These are phyloP conservation scores for Lotmaria passim DNA, from an alignment of 208 protist species.

Conservation along the genomic window DNA sequence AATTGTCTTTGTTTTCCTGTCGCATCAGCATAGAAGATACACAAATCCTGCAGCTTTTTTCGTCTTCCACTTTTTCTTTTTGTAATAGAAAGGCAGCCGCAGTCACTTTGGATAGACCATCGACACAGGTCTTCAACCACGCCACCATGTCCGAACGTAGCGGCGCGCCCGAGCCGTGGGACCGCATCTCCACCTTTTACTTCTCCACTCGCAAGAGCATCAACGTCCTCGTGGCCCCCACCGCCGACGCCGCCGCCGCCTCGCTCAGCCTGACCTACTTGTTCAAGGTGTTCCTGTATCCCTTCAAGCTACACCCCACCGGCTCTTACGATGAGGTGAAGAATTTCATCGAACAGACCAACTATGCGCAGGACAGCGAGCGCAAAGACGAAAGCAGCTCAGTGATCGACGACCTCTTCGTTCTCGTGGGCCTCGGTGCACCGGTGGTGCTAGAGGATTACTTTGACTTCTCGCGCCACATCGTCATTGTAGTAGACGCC, in stretches of 20 bases:
- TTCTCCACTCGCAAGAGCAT: constrained; percentile 69
- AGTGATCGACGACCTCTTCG: constrained; percentile 65
- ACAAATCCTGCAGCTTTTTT: too few species aligned
- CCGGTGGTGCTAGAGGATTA: constrained; percentile 53
- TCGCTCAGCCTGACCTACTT: constrained; percentile 70
- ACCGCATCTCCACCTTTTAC: constrained; percentile 68
- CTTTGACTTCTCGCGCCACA: constrained; percentile 73
- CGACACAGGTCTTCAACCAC: background rate
- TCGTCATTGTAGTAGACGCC: constrained; percentile 82
- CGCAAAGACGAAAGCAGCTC: constrained; percentile 26
- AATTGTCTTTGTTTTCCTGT: too few species aligned
- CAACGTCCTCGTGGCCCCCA: constrained; percentile 71
- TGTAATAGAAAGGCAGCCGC: too few species aligned
- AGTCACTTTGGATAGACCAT: background rate
- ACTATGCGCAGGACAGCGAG: constrained; percentile 64
- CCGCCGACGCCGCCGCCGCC: constrained; percentile 81
- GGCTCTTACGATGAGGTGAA: constrained; percentile 61
- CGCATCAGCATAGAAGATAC: background rate
- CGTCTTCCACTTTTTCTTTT: too few species aligned
- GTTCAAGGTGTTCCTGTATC: constrained; percentile 70
- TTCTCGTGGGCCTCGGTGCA: constrained; percentile 81
- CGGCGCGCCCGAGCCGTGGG: constrained; percentile 56
- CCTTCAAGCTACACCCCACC: constrained; percentile 85
- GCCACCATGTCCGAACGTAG: constrained; percentile 15
- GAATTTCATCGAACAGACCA: constrained; percentile 56